These are phyloP conservation scores for Lentinus brumalis DNA, from an alignment of 768 basidiomycete genomes.

Conservation along the genomic window DNA sequence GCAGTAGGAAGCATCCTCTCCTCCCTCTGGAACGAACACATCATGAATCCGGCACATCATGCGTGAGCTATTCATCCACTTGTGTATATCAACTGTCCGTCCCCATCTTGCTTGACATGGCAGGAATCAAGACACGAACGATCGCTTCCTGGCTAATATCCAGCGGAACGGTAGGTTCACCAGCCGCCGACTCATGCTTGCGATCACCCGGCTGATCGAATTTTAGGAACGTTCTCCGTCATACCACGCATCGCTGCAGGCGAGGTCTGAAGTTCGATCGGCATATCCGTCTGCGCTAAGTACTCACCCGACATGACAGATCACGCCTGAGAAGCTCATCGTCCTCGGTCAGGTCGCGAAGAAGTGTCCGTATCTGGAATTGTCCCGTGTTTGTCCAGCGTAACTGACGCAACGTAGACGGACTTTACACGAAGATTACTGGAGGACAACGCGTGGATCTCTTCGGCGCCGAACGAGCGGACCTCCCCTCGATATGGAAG, in stretches of 20 bases:
- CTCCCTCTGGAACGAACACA: slow-evolving; percentile 60
- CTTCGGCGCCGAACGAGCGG: slow-evolving; percentile 71
- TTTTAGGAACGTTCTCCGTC: slow-evolving; percentile 62
- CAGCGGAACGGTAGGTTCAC: slow-evolving; percentile 56
- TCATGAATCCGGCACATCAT: slow-evolving; percentile 64
- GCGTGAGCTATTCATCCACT: slow-evolving; percentile 31
- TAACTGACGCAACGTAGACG: slow-evolving; percentile 29
- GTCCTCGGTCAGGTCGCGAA: slow-evolving; percentile 65
- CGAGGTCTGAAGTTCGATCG: slow-evolving; percentile 41
- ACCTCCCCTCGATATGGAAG: slow-evolving; percentile 70
- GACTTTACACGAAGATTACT: slow-evolving; percentile 65
- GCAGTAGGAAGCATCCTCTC: slow-evolving; percentile 57
- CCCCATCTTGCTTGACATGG: background rate
- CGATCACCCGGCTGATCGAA: background rate
- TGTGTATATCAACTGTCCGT: background rate
- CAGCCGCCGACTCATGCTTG: background rate
- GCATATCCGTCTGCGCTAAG: too few relatives aligned
- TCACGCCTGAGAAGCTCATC: slow-evolving; percentile 66
- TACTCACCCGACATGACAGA: slow-evolving; percentile 21
- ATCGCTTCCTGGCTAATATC: slow-evolving; percentile 68
- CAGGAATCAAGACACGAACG: slow-evolving; percentile 71
- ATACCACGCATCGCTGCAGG: slow-evolving; percentile 73
- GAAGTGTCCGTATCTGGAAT: slow-evolving; percentile 45
- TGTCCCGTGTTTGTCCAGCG: too few relatives aligned
- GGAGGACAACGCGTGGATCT: slow-evolving; percentile 65